A percentile compares a stretch with the other conserved stretches of the same genome.
These are phyloP conservation scores for Rhododendron simsii DNA, from an alignment of 148 eudicot species.

Conservation along the genomic window DNA sequence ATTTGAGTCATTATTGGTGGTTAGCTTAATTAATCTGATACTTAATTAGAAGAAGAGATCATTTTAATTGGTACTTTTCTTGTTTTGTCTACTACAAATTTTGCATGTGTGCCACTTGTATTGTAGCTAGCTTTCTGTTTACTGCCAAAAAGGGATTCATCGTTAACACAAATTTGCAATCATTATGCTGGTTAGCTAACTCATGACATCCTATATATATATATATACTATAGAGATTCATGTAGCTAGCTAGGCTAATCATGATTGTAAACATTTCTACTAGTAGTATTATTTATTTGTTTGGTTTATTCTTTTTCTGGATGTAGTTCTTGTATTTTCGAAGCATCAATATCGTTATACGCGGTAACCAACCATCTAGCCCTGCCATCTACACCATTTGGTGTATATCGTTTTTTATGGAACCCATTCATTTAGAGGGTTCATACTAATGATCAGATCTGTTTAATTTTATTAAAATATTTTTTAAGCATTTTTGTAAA, in stretches of 20 bases:
- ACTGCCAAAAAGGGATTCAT: neutral
- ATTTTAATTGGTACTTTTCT: neutral
- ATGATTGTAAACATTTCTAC: neutral
- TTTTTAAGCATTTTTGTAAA: too few relatives aligned
- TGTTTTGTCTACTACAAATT: neutral
- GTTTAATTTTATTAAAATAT: too few relatives aligned
- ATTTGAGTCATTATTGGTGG: neutral
- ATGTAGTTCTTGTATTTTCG: too few relatives aligned
- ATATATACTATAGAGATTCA: neutral
- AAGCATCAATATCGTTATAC: too few relatives aligned
- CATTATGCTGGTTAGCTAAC: neutral
- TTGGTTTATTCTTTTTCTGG: neutral
- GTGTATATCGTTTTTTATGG: too few relatives aligned
- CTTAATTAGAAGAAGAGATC: neutral
- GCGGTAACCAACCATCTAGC: too few relatives aligned
- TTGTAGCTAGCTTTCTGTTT: neutral
- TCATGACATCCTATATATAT: neutral
- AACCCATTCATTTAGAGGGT: too few relatives aligned
- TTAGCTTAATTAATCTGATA: neutral
- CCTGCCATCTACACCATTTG: too few relatives aligned
- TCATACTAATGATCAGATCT: too few relatives aligned
- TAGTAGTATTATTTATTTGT: neutral
- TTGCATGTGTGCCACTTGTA: slow-evolving; percentile 3
- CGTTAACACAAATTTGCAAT: neutral
- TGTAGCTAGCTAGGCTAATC: neutral